A percentile compares a stretch with the other conserved stretches of the same genome.
Conservation (phyloP, 306 rosid species). For the Rosa multiflora region DNA sequence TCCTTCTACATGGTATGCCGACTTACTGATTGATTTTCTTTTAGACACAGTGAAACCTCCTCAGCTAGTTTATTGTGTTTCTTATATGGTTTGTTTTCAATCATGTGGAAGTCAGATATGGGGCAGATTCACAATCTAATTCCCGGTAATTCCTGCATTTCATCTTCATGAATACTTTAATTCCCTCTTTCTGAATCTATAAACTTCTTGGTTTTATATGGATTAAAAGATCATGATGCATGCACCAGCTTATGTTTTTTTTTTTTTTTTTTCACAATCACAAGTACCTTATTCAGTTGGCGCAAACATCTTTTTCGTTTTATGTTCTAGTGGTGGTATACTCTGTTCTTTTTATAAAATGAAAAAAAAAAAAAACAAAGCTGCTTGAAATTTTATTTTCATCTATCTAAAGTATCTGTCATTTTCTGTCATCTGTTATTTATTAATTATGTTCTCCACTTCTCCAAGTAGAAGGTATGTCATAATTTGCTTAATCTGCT, state of each 20-base stretch:
- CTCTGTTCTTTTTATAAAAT: not conserved
- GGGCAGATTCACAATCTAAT: slow-evolving; percentile 81
- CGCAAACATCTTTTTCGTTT: not conserved
- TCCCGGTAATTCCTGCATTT: slow-evolving; percentile 72
- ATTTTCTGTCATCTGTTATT: no score
- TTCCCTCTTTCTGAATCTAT: not conserved
- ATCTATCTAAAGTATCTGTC: no score
- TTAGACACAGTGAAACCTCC: no score
- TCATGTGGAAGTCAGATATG: slow-evolving; percentile 92
- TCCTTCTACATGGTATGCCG: slow-evolving; percentile 82
- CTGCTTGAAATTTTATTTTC: no score
- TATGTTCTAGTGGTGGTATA: not conserved
- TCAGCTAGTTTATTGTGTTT: slow-evolving; percentile 8
- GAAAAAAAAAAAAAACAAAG: no score
- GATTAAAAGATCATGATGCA: not conserved
- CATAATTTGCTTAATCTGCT: no score
- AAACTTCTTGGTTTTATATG: slow-evolving; percentile 11
- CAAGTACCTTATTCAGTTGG: not conserved
- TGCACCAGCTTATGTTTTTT: not conserved
- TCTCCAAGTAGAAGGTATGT: no score
- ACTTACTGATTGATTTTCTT: not conserved
- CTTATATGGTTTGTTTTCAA: slow-evolving; percentile 51
- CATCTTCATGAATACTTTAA: slow-evolving; percentile 13
- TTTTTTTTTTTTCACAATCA: no score
- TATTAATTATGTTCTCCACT: no score